These are phyloP conservation scores for Kregervanrija fluxuum DNA, from an alignment of 805 yeast genomes.

Conservation along the genomic window DNA sequence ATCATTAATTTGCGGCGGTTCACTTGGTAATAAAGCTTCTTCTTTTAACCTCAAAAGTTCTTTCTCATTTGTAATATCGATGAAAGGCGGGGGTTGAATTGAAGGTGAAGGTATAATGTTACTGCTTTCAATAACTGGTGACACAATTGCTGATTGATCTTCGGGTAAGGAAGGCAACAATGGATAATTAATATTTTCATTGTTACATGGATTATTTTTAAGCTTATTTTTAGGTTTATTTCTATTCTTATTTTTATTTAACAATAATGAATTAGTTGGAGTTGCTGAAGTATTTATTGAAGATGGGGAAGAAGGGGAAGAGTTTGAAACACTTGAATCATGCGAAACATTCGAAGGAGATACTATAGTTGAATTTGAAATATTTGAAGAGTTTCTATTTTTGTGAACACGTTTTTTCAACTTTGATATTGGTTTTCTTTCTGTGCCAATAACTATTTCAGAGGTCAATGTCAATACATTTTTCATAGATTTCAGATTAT, in stretches of 20 bases:
- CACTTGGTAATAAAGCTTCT: constrained; percentile 58
- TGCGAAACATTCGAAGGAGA: constrained; percentile 1
- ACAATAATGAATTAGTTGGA: neutral
- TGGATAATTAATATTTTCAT: no score
- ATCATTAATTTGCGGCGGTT: constrained; percentile 28
- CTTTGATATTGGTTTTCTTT: constrained; percentile 35
- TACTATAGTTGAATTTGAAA: constrained; percentile 3
- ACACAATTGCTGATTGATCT: no score
- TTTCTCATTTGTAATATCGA: constrained; percentile 35
- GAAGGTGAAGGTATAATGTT: constrained; percentile 6
- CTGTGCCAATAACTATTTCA: constrained; percentile 77
- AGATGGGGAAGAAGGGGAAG: neutral
- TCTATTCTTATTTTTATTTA: no score
- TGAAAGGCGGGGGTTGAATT: constrained; percentile 3
- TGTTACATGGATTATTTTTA: no score
- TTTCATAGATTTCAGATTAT: constrained; percentile 62
- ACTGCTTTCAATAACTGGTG: no score
- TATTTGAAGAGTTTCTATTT: constrained; percentile 7
- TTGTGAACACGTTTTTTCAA: constrained; percentile 10
- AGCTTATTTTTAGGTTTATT: no score
- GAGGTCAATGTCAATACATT: constrained; percentile 78
- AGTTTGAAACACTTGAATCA: constrained; percentile 3
- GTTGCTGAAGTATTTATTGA: constrained; percentile 5
- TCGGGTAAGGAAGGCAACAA: no score
- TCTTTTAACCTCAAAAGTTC: constrained; percentile 48